Base-by-base conservation (phyloP, 139 green algal genomes). In the Chlorella sp. region DNA sequence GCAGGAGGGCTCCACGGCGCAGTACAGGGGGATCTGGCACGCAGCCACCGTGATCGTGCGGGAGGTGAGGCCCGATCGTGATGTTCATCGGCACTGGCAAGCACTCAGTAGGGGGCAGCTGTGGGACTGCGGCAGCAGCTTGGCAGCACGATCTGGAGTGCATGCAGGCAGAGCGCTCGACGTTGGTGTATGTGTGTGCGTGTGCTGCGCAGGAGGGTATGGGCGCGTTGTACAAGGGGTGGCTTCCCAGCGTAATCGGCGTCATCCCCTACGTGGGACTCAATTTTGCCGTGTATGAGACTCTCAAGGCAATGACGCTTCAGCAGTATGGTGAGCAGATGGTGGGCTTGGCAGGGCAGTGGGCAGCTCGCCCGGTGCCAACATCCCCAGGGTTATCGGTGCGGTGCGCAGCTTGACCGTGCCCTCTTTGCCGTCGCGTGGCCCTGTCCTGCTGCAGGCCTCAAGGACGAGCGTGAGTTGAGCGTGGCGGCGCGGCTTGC, bases 241-340 rank as follows among this genome's bases (percentile, higher is more conserved):
- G 95, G 94, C 78, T 99, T 75, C 95, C 95, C 1, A 92, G 79
- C 36, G 95, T 99, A 24, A 97, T 99, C 66, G 95, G 95, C 2
- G 95, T 99, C 35, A 80, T 99, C 20, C 95, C 95, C 4, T 99
- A 99, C 76, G 94, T 98, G 3, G 95, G 95, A 3, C 87, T 99
- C 69, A 98, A 99, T 78, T 99, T 99, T 84, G 91, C 87, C 0
- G 95, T 99, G 2, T 99, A 99, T 74, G 95, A 97, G 83, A 96
- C 95, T 2, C 70, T 95, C 14, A 99, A 99, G 79, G 93, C 90
- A 50, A 72, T 80, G 70, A 71, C 92, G 27, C 64, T 94, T 6
- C 83, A 90, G 64, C 69, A 84, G n/a, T 91, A 95, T 67, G 90
- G 88, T 90, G 74, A 69, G 79, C 62, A 23, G 22, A 55, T 14